Percentiles rank a stretch among this genome's conserved stretches.
Evolutionary conservation across 805 yeast genomes (phyloP).

Genomic region (Teunomyces gatunensis): DNA sequence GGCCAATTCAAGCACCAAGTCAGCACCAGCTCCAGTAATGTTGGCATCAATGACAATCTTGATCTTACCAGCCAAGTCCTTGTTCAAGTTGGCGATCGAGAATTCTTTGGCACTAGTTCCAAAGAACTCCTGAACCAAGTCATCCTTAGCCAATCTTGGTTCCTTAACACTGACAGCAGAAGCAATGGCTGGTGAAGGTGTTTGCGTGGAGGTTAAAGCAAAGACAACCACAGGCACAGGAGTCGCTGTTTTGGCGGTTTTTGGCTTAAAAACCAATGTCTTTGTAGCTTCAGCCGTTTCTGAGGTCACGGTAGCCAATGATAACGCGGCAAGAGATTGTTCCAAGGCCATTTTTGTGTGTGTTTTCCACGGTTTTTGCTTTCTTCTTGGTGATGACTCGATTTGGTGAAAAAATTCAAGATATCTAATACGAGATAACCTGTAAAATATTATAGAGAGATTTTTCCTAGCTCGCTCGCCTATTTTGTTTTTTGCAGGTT

Average conservation of each 20-base stretch:
- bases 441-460: not conserved
- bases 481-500: not conserved
- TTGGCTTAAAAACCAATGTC: conserved; percentile 85
- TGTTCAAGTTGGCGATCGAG: conserved; percentile 51
- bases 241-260: conserved; percentile 76
- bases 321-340: conserved; percentile 63
- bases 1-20: conserved; percentile 42
- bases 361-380: not conserved
- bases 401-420: not conserved
- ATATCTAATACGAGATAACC: not conserved
- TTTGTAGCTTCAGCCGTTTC: conserved; percentile 59
- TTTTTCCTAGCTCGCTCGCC: too few relatives aligned
- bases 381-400: not conserved
- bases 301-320: conserved; percentile 53
- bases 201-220: conserved; percentile 67
- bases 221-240: conserved; percentile 80
- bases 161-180: conserved; percentile 70
- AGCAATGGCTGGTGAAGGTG: conserved; percentile 68
- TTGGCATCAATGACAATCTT: conserved; percentile 58
- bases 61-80: conserved; percentile 50
- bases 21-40: conserved; percentile 38
- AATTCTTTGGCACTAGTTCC: conserved; percentile 58
- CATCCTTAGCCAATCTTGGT: conserved; percentile 85
- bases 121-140: conserved; percentile 65
- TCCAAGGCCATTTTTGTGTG: conserved; percentile 55